Evolutionary conservation across 129 eudicot species (phyloP).

Genomic region (Glebionis coronaria): DNA sequence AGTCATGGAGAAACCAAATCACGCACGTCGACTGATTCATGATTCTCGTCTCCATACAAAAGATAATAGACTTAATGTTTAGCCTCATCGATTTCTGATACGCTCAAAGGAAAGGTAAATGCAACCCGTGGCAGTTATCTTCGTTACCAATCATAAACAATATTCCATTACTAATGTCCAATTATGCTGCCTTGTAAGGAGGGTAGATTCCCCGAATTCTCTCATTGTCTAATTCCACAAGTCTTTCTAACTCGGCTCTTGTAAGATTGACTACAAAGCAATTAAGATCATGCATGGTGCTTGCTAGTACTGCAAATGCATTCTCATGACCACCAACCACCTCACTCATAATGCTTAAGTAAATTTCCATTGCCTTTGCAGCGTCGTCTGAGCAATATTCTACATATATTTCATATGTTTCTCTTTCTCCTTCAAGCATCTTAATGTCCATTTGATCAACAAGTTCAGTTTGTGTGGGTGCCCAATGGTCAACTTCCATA

Average conservation of each 20-base stretch:
- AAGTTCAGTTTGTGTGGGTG: background rate
- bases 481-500: slow-evolving; percentile 24
- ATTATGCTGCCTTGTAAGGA: slow-evolving; percentile 30
- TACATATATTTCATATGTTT: slow-evolving; percentile 27
- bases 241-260: too few relatives aligned
- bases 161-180: too few relatives aligned
- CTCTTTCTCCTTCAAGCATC: slow-evolving; percentile 22
- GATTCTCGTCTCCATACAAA: background rate
- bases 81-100: background rate
- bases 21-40: too few relatives aligned
- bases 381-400: slow-evolving; percentile 19
- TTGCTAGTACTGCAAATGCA: slow-evolving; percentile 22
- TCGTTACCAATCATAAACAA: background rate
- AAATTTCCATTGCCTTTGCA: slow-evolving; percentile 18
- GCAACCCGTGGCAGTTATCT: background rate
- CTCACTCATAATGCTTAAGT: slow-evolving; percentile 31
- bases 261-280: slow-evolving; percentile 31
- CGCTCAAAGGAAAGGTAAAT: too few relatives aligned
- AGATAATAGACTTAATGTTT: background rate
- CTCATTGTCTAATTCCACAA: slow-evolving; percentile 29
- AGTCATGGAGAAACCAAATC: too few relatives aligned
- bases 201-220: slow-evolving; percentile 34
- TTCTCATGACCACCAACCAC: slow-evolving; percentile 35
- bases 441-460: slow-evolving; percentile 20
- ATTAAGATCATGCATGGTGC: slow-evolving; percentile 5